Evolutionary conservation across 345 rosid species (phyloP).

Genomic region (Citrus sp.): DNA sequence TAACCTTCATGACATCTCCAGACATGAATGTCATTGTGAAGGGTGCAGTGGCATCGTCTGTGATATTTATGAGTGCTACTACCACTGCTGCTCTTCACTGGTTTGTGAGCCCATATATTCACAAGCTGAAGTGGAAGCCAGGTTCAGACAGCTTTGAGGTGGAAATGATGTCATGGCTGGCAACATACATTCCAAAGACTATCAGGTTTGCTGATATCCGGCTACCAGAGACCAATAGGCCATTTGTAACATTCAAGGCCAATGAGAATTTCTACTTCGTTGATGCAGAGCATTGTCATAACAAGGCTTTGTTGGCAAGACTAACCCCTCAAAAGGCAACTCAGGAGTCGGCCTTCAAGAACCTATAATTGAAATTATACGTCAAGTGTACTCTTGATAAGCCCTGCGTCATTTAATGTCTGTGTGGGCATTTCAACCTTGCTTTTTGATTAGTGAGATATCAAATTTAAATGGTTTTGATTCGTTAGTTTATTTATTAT

Average conservation of each 20-base stretch:
- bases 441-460: neutral
- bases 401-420: neutral
- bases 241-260: slow-evolving; percentile 84
- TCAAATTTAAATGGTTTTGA: neutral
- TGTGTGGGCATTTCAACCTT: neutral
- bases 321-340: slow-evolving; percentile 61
- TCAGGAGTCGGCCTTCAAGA: slow-evolving; percentile 81
- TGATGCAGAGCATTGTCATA: slow-evolving; percentile 74
- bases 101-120: slow-evolving; percentile 91
- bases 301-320: slow-evolving; percentile 88
- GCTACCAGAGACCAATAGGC: slow-evolving; percentile 72
- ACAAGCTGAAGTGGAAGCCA: slow-evolving; percentile 90
- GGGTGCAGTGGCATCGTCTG: slow-evolving; percentile 85
- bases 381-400: neutral
- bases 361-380: slow-evolving; percentile 38
- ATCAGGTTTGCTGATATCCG: slow-evolving; percentile 79
- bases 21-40: slow-evolving; percentile 79
- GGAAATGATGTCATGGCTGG: slow-evolving; percentile 96
- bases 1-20: slow-evolving; percentile 90
- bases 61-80: slow-evolving; percentile 79
- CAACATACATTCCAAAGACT: slow-evolving; percentile 51
- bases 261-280: slow-evolving; percentile 69
- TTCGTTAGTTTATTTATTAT: neutral
- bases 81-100: slow-evolving; percentile 83
- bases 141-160: slow-evolving; percentile 88